A percentile compares a stretch with the other conserved stretches of the same genome.
These are phyloP conservation scores for Cyberlindnera mrakii DNA, from an alignment of 805 yeast species.

Conservation along the genomic window DNA sequence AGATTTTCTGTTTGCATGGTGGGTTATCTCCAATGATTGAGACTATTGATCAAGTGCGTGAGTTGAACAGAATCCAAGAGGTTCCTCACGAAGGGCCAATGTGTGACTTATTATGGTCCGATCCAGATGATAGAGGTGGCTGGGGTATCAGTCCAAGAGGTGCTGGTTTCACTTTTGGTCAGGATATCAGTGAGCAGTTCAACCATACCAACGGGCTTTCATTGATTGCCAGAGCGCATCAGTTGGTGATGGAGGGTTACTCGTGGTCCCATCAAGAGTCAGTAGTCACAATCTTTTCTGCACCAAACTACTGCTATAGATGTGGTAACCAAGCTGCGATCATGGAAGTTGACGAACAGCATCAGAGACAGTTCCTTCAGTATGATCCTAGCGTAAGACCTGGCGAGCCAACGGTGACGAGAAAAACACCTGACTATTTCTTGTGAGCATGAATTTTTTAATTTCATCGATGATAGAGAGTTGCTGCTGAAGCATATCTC, in stretches of 20 bases:
- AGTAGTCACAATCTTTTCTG: constrained; percentile 90
- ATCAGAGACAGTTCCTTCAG: constrained; percentile 85
- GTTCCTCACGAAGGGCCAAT: constrained; percentile 97
- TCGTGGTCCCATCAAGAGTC: constrained; percentile 92
- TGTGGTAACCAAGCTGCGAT: constrained; percentile 98
- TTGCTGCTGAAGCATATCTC: too few species aligned
- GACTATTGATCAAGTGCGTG: constrained; percentile 87
- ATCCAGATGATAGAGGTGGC: constrained; percentile 96
- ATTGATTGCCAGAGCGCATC: constrained; percentile 91
- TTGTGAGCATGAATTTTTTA: constrained; percentile 35
- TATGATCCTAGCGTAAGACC: constrained; percentile 97
- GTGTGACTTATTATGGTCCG: constrained; percentile 96
- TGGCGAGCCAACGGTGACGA: constrained; percentile 94
- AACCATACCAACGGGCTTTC: constrained; percentile 84
- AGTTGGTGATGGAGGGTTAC: constrained; percentile 95
- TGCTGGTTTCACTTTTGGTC: constrained; percentile 98
- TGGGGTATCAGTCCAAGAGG: constrained; percentile 99
- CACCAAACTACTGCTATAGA: constrained; percentile 95
- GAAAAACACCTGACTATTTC: constrained; percentile 97
- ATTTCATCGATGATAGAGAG: not conserved
- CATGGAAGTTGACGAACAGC: constrained; percentile 95
- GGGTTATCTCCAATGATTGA: constrained; percentile 94
- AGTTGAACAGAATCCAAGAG: constrained; percentile 86
- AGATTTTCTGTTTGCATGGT: constrained; percentile 89
- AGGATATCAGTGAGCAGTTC: constrained; percentile 88